Conservation (phyloP, 192 early-diverging fungal species). For the Phlyctochytrium bullatum region DNA sequence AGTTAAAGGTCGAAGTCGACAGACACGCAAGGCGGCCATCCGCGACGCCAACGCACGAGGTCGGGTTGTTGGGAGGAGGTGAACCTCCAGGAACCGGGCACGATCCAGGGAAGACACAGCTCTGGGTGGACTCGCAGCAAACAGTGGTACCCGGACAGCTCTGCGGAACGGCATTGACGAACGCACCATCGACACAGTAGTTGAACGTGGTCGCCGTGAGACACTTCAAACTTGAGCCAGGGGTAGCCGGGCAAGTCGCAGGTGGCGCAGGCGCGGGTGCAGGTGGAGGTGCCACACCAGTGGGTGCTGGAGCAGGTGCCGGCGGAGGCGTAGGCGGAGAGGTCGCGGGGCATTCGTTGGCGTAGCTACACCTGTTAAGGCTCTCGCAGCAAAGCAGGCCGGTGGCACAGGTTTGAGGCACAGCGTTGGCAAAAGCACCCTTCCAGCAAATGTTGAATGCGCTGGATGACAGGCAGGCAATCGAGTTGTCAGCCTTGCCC, state of each 20-base stretch:
- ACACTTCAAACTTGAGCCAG: not conserved
- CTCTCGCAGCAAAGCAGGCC: slow-evolving; percentile 6
- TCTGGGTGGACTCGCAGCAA: not conserved
- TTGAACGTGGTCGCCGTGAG: slow-evolving; percentile 1
- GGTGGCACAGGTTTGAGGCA: not conserved
- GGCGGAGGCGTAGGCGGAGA: not conserved
- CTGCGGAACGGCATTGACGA: slow-evolving; percentile 1
- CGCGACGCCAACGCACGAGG: not conserved
- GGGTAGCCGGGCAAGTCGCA: not conserved
- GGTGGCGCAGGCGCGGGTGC: not conserved
- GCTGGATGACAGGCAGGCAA: slow-evolving; percentile 1
- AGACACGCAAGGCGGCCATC: not conserved
- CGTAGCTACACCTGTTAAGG: slow-evolving; percentile 6
- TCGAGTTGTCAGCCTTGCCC: not conserved
- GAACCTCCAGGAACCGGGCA: not conserved
- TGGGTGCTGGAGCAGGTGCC: not conserved
- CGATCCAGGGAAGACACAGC: not conserved
- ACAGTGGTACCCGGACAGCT: not conserved
- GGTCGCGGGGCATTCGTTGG: not conserved
- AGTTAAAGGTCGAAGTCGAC: slow-evolving; percentile 6
- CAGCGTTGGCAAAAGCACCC: not conserved
- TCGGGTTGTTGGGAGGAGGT: not conserved
- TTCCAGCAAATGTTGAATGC: slow-evolving; percentile 9
- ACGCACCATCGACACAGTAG: not conserved
- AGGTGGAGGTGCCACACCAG: not conserved